Base-by-base conservation (phyloP, 352 stramenopile genomes). In the Phytophthora idaei region DNA sequence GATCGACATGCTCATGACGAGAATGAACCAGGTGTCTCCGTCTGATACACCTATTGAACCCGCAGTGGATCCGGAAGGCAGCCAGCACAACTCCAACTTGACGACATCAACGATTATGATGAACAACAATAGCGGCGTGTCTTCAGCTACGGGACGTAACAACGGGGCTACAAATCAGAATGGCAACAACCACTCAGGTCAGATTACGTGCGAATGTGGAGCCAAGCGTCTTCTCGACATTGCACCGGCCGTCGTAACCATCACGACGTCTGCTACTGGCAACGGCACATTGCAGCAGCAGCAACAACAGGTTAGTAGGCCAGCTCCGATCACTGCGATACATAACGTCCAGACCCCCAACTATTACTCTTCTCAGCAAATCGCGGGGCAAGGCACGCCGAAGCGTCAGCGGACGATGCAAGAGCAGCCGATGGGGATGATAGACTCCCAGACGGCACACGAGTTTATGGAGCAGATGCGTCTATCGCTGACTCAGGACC, bases 1-100 rank as follows among this genome's bases (percentile, higher is more conserved):
- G 46, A 73, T 84, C 28, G 63, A 80, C 28, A 68, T 75, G 61
- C 61, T 84, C 42, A 78, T 84, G 71, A 66, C 47, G 34, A 65
- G 72, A 42, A 77, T 75, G 48, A 75, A 63, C 12, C 66, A 76
- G 10, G 50, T 61, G 41, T 72, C 64, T 31, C 64, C 61, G 12
- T 46, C 56, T 1, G 67, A 71, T 27, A 63, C 28, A 34, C 29
- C 37, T 11, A 53, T 60, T 47, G 67, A 71, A 37, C 17, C 66
- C 3, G 29, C 46, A 1, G 61, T 64, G 37, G 56, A 67, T 32
- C 29, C 59, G n/a, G 61, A 74, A 67, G 52, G 50, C 36, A 67
- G 28, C 17, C 51, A 59, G 14, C 53, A 71, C 25, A 63, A 65
- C 32, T 48, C 57, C 17, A 57, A 25, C 14, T 49, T 65, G 34